These are phyloP conservation scores for Hortiboletus campestris DNA, from an alignment of 768 basidiomycete genomes.

Conservation along the genomic window DNA sequence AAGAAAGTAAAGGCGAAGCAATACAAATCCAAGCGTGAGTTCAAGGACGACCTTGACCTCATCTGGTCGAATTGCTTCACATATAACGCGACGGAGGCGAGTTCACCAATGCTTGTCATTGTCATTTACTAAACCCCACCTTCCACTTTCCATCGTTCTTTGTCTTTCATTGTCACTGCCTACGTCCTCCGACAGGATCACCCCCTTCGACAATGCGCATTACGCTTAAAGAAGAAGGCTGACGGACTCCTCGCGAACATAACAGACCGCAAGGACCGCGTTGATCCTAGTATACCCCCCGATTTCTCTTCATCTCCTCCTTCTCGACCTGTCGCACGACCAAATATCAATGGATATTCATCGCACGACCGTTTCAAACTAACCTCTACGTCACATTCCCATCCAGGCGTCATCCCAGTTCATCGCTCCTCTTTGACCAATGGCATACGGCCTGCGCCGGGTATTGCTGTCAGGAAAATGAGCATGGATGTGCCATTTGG, in stretches of 20 bases:
- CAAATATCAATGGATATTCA: conserved; percentile 42
- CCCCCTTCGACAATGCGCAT: conserved; percentile 79
- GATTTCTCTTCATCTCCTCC: conserved; percentile 35
- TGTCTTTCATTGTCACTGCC: background rate
- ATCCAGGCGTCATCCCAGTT: background rate
- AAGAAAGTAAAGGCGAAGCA: conserved; percentile 90
- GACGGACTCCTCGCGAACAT: conserved; percentile 85
- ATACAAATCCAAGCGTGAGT: conserved; percentile 93
- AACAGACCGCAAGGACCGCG: conserved; percentile 81
- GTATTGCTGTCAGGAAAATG: conserved; percentile 12
- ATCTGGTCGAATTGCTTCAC: conserved; percentile 96
- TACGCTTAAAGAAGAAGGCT: conserved; percentile 79
- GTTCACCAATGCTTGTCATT: conserved; percentile 29
- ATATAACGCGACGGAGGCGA: conserved; percentile 88
- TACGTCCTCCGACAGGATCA: conserved; percentile 57
- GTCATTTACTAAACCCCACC: background rate
- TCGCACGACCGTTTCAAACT: conserved; percentile 23
- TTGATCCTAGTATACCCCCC: conserved; percentile 64
- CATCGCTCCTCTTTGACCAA: conserved; percentile 16
- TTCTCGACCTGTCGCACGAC: conserved; percentile 36
- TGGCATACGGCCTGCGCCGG: conserved; percentile 13
- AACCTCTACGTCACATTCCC: conserved; percentile 24
- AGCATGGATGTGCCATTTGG: conserved; percentile 51
- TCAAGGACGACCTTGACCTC: conserved; percentile 90
- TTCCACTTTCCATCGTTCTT: background rate